phyloP scores from a whole-genome alignment of 192 early-diverging fungal genomes.

The Thoreauomyces humboldtii region DNA sequence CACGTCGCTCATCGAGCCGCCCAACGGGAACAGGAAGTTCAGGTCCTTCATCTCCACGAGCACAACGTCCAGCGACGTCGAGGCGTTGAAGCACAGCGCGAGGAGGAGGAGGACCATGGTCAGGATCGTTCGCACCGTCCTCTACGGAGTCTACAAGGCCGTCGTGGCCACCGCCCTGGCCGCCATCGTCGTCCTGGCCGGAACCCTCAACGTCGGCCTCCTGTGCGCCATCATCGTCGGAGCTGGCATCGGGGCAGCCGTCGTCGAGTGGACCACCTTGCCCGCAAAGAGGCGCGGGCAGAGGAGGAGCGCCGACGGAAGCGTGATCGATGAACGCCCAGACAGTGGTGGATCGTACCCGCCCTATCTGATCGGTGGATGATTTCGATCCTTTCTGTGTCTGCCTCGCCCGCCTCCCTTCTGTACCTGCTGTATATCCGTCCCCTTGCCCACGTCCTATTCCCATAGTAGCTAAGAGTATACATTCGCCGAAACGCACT shows the following conservation, averaged over 20 bases:
- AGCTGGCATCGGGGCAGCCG: neutral
- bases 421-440: too few relatives aligned
- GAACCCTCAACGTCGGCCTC: neutral
- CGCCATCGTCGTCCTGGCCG: neutral
- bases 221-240: slow-evolving; percentile 2
- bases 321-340: neutral
- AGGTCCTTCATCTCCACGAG: neutral
- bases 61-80: neutral
- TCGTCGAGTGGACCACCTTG: neutral
- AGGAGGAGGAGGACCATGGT: neutral
- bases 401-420: too few relatives aligned
- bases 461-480: too few relatives aligned
- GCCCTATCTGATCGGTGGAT: slow-evolving; percentile 7
- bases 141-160: neutral
- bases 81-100: neutral
- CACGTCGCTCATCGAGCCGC: neutral
- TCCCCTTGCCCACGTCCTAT: too few relatives aligned
- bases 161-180: neutral
- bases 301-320: neutral
- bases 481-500: too few relatives aligned
- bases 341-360: too few relatives aligned
- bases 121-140: neutral
- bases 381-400: too few relatives aligned
- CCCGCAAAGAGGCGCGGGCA: neutral
- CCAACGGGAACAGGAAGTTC: neutral